Percentiles rank a stretch among this genome's conserved stretches.
These are phyloP conservation scores for Fraxinus xanthoxyloides DNA, from an alignment of 305 asterid genomes.

Conservation along the genomic window DNA sequence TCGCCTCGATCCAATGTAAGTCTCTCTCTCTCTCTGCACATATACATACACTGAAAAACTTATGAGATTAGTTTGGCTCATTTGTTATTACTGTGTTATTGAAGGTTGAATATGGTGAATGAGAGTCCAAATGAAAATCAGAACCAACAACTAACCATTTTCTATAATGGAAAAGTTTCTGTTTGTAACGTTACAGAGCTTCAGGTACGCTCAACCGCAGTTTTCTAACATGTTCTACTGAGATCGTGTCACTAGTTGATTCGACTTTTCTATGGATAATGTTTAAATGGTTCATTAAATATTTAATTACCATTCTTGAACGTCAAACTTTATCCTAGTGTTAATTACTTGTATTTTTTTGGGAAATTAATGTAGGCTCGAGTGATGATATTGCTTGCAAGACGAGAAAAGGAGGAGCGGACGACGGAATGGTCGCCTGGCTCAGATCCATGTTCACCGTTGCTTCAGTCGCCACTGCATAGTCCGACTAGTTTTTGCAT, in stretches of 20 bases:
- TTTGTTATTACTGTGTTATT: not conserved
- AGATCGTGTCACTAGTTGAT: not conserved
- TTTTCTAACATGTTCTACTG: not conserved
- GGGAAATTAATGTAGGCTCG: conserved; percentile 37
- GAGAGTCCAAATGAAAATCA: conserved; percentile 28
- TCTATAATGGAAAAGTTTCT: conserved; percentile 52
- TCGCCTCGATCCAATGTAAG: conserved; percentile 26
- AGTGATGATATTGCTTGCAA: conserved; percentile 43
- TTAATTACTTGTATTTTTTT: too few relatives aligned
- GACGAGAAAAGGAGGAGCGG: conserved; percentile 32
- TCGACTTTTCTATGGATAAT: not conserved
- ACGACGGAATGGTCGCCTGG: not conserved
- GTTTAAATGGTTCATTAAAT: not conserved
- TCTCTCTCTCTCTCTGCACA: conserved; percentile 15
- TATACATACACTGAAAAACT: not conserved
- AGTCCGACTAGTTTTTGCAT: conserved; percentile 40
- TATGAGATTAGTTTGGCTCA: not conserved
- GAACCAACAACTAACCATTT: conserved; percentile 42
- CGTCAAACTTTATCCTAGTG: not conserved
- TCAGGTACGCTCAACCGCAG: conserved; percentile 33
- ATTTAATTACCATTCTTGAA: not conserved
- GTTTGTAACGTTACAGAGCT: conserved; percentile 56
- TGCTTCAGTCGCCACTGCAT: conserved; percentile 14
- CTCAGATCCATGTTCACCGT: conserved; percentile 20
- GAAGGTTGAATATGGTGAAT: conserved; percentile 25